Percentiles rank a stretch among this genome's conserved stretches.
phyloP scores from a whole-genome alignment of 163 green algal genomes.

The Scenedesmus sp. region DNA sequence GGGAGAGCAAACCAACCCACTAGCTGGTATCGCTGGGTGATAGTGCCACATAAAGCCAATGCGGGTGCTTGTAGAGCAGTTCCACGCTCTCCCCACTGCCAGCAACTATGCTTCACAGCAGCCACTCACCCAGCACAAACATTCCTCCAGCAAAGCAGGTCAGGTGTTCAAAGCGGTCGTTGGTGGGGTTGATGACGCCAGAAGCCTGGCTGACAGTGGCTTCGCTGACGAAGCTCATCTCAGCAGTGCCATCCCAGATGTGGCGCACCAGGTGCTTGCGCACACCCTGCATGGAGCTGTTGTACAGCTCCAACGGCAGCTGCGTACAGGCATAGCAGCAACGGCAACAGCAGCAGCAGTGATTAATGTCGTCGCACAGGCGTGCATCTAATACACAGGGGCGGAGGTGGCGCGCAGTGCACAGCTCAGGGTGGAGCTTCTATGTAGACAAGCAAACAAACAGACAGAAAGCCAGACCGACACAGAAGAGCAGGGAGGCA shows the following conservation, averaged over 20 bases:
- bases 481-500: not conserved
- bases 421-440: no score
- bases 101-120: no score
- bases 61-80: no score
- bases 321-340: slow-evolving; percentile 24
- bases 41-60: no score
- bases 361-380: no score
- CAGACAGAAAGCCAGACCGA: not conserved
- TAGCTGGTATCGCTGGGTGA: no score
- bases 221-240: slow-evolving; percentile 41
- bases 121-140: slow-evolving; percentile 77
- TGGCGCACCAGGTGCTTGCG: slow-evolving; percentile 67
- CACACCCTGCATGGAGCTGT: slow-evolving; percentile 72
- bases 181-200: not conserved
- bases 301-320: slow-evolving; percentile 72
- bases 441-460: not conserved
- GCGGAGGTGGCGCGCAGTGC: no score
- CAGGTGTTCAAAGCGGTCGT: slow-evolving; percentile 78
- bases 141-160: slow-evolving; percentile 91
- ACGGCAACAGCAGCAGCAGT: not conserved
- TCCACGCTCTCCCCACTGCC: no score
- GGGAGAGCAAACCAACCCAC: no score
- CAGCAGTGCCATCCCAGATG: slow-evolving; percentile 2
- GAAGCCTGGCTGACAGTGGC: not conserved
- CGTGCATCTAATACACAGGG: no score